Base-by-base conservation (phyloP, 2,329 filamentous ascomycete genomes). In the Neoarthrinium moseri region DNA sequence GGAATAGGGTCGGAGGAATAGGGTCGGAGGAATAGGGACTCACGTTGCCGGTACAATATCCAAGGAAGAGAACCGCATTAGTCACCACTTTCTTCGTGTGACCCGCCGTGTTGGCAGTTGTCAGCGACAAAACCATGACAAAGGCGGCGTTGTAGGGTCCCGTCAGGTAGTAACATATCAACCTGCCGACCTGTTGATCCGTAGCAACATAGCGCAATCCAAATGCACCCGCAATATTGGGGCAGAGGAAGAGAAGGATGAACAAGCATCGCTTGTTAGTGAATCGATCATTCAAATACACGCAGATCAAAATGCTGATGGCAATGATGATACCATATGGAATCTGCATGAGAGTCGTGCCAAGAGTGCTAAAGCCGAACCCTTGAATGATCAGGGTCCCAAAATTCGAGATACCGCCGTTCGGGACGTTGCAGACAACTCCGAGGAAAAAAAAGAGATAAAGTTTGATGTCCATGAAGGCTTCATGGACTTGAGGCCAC, bases 41-140 rank as follows among this genome's bases (percentile, higher is more conserved):
- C 46, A 55, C 55, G 50, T 80, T 78, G 8, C 75, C 77, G 1
- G 69, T 70, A 51, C 74, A 77, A 51, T 77, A 77, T 0, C 74
- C 75, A 3, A 79, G 60, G 56, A 78, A 78, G 4, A 80, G 61
- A 2, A 77, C 67, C 1, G 75, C 77, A 49, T 81, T 81, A n/a
- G 75, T 77, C 33, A 80, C 71, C 2, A 82, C 77, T 56, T 83
- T 80, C 55, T 81, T 81, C 1, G 77, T 80, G 45, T 80, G 75
- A 0, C 77, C 76, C 2, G 71, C 68, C 5, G 69, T 75, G 45
- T 72, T 72, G 3, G 69, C 70, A 44, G 69, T 69, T 38, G 53
- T 52, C 4, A 60, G 46, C 2, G 56, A 57, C 10, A 73, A 65
- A 51, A 73, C 68, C 51, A 70, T 68, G 24, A 77, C 72, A 51